phyloP scores from a whole-genome alignment of 1,284 basidiomycete species.

The Microbotryomycetes sp. region DNA sequence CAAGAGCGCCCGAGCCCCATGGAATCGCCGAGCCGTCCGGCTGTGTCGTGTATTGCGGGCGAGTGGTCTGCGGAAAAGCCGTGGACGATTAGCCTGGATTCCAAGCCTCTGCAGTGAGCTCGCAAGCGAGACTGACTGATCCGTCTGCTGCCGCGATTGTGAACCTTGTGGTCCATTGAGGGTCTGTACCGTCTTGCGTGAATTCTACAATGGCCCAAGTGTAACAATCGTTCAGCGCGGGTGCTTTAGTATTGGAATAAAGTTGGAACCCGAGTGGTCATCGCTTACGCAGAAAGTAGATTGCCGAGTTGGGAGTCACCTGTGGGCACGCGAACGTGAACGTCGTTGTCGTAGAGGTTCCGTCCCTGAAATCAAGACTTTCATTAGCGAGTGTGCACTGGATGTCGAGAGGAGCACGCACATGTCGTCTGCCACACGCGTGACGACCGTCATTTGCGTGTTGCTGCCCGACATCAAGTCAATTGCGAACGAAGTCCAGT shows the following conservation, averaged over 20 bases:
- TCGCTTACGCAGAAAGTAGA: slow-evolving; percentile 69
- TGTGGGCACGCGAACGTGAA: slow-evolving; percentile 63
- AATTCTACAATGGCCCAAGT: slow-evolving; percentile 18
- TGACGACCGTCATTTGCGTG: slow-evolving; percentile 3
- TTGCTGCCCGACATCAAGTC: neutral
- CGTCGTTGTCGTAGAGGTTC: slow-evolving; percentile 46
- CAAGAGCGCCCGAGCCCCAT: slow-evolving; percentile 62
- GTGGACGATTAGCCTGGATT: too few species aligned
- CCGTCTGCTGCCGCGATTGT: slow-evolving; percentile 57
- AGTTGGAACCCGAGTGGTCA: neutral
- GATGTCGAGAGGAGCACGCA: too few species aligned
- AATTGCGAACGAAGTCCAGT: neutral
- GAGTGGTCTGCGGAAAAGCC: neutral
- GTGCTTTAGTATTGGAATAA: too few species aligned
- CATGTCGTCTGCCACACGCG: slow-evolving; percentile 10
- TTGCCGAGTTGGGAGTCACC: slow-evolving; percentile 60
- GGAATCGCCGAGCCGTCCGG: slow-evolving; percentile 52
- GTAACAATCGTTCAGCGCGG: too few species aligned
- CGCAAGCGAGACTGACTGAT: slow-evolving; percentile 16
- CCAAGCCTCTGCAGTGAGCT: too few species aligned
- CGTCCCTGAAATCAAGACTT: slow-evolving; percentile 45
- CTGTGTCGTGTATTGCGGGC: slow-evolving; percentile 46
- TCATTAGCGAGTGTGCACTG: too few species aligned
- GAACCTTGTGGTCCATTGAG: slow-evolving; percentile 73
- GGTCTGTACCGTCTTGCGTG: slow-evolving; percentile 35